These are phyloP conservation scores for Cicer arietinum DNA, from an alignment of 306 rosid genomes.

Conservation along the genomic window DNA sequence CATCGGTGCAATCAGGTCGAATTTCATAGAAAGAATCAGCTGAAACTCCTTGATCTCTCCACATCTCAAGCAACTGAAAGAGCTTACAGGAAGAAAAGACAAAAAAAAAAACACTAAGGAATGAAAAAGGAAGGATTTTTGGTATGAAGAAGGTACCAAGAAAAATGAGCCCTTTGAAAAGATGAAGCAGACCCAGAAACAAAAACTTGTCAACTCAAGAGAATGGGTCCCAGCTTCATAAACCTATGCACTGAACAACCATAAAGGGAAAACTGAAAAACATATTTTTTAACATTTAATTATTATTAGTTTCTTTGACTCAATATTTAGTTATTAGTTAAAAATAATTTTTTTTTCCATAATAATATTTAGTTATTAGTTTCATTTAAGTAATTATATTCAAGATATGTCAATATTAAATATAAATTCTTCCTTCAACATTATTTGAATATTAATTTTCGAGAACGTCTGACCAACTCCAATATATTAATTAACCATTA, in stretches of 20 bases:
- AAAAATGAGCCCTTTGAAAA: conserved; percentile 49
- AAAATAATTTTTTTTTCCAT: too few species aligned
- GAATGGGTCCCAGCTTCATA: conserved; percentile 54
- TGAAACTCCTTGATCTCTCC: conserved; percentile 83
- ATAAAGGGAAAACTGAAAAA: neutral
- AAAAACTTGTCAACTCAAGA: conserved; percentile 42
- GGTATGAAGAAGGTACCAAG: conserved; percentile 28
- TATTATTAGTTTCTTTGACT: too few species aligned
- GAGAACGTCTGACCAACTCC: too few species aligned
- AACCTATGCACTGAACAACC: neutral
- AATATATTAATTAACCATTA: too few species aligned
- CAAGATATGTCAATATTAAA: too few species aligned
- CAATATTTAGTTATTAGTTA: too few species aligned
- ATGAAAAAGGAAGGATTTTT: conserved; percentile 23
- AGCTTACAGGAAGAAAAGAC: neutral
- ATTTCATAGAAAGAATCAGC: conserved; percentile 94
- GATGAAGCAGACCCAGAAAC: conserved; percentile 57
- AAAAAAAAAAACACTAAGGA: neutral
- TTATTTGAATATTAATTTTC: too few species aligned
- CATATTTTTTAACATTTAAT: neutral
- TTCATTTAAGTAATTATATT: too few species aligned
- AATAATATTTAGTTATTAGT: too few species aligned
- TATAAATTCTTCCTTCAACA: too few species aligned
- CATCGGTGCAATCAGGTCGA: conserved; percentile 88
- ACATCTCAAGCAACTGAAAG: conserved; percentile 64